Evolutionary conservation across 1,139 yeast genomes (phyloP), one percentile per base, ranked within the genome.

Genomic region (Zhuliangozyma parablackwelliae): DNA sequence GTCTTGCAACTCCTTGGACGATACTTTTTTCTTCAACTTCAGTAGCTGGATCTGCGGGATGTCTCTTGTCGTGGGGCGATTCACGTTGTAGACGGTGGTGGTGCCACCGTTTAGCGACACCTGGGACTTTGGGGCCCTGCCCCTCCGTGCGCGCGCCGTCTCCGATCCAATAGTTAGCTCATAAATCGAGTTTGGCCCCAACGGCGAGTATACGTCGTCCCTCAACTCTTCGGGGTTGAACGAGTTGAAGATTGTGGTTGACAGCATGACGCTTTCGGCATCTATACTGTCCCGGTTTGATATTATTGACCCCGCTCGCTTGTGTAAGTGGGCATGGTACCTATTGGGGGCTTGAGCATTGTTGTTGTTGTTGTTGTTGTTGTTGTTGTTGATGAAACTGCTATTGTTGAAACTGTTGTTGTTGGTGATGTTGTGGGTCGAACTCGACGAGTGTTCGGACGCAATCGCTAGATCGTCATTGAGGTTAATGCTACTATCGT

Each of bases 31-130:
- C 10, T 80, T 61, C 38, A 70, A 53, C 35, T 81, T 78, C 35
- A 83, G 77, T 31, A 92, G 65, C 39, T 75, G 80, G 13, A 89
- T 82, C 26, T 84, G 90, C 0, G 97, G 96, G 13, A 92, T 92
- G 49, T 92, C 98, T 36, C 72, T 71, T 2, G 76, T 65, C 0
- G 96, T 82, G 0, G 98, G 97, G 4, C 82, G 72, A 35, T 69
- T 69, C 38, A 84, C 63, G 45, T 78, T 78, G 37, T 54, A 47
- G 3, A 69, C 56, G 3, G 64, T 59, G 10, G 68, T 62, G 12
- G 50, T 43, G 0, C 75, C 75, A 3, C 75, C 75, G 47, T 69
- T 68, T 32, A 70, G 51, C 10, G 65, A 54, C 7, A 69, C 70
- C 31, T 62, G 57, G 8, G 53, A 48, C 39, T 59, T 63, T 13